Evolutionary conservation across 176 grass and related monocot species (phyloP), one percentile per base, ranked within the genome.

Genomic region (Oryza glumipatula): DNA sequence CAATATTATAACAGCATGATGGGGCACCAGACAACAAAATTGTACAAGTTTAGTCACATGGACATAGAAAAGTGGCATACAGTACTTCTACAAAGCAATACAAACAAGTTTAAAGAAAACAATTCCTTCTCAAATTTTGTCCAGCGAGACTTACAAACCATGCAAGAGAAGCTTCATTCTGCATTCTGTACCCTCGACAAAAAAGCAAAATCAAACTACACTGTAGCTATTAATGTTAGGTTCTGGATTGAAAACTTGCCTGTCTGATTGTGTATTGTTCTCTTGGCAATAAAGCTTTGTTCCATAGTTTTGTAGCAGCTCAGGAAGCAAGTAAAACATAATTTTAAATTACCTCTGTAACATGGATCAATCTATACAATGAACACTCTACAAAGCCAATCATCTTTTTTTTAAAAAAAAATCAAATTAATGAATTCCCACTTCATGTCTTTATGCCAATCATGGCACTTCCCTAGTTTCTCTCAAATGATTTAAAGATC

Each of bases 1-100:
- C 83, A 93, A 89, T 69, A 19, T 70, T 46, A 48, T 7, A 86
- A 1, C 22, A 67, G 64, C 3, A 77, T 77, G 60, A 61, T 38
- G 75, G 15, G 17, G 13, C 35, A 79, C 26, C 36, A 89, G 10
- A 39, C 8, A 21, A 36, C 9, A 47, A 74, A 80, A 28, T 32
- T 84, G 15, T 28, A 68, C 9, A 38, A 28, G 68, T 84, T 67
- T 33, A 54, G 16, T 78, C 7, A 63, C 6, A 82, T 51, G 7
- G 67, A 28, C 9, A 73, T 64, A 30, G 43, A 11, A 33, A 11
- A n/a, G 30, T 67, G 8, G 5, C 6, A 72, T 66, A 6, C 7
- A 9, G 28, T 52, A 26, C 38, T 22, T 46, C 6, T 41, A 84
- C 6, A 13, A 48, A 73, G 22, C n/a, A 81, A 38, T 45, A 38